Base-by-base conservation (phyloP, 108 stramenopile species). In the Nitzschia palea region DNA sequence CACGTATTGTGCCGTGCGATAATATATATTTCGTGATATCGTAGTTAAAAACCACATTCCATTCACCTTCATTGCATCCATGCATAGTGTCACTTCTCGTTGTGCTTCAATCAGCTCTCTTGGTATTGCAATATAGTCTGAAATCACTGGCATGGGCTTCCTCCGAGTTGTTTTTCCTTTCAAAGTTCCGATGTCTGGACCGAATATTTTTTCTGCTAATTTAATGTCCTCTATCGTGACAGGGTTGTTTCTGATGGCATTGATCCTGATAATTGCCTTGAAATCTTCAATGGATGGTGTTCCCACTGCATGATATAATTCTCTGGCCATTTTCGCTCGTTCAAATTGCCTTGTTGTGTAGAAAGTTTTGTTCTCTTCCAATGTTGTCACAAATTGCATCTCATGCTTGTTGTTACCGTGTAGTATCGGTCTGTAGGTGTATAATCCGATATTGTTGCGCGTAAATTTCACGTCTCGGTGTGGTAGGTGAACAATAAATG, bases 41-140 rank as follows among this genome's bases (percentile, higher is more conserved):
- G 74, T 79, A 25, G 50, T 33, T 0, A 79, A 51, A 43, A 85
- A 81, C 1, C 70, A 73, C 1, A 81, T 1, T 14, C 57, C 26
- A 34, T 80, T 77, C 1, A 85, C 75, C 25, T 64, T 62, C 53
- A 85, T 60, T 0, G 59, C 55, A 55, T 82, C 86, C 14, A 54
- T 58, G 0, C 31, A 44, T 36, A 83, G n/a, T 1, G 62, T 73
- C 30, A 80, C 66, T 30, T 53, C 22, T 3, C 62, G 29, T 55
- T 68, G 42, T 12, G 34, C 25, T 2, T 53, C 42, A 0, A 80
- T 12, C 17, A 82, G 10, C 0, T 50, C 34, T 15, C 18, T 2
- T 17, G 78, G 82, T 23, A 74, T 28, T 4, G 59, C 37, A 0
- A 70, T 55, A 17, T 62, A 58, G 0, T 71, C 30, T 1, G 56